Conservation (phyloP, 139 green algal genomes). For the Chlamydomonas sp. region DNA sequence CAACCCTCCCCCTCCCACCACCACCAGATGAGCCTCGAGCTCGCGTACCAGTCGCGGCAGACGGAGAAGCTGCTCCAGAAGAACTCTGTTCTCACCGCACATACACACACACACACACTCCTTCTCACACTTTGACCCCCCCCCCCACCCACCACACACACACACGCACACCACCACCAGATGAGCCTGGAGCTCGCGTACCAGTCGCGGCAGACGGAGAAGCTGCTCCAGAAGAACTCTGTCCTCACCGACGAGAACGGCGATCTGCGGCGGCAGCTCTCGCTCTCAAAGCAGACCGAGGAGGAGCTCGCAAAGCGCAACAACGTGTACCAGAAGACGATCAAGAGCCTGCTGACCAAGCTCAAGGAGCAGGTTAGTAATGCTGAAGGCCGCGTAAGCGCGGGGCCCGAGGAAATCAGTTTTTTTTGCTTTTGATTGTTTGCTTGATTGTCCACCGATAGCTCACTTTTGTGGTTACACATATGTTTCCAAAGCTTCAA, state of each 20-base stretch:
- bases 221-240: conserved; percentile 49
- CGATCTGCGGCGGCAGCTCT: conserved; percentile 49
- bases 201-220: conserved; percentile 51
- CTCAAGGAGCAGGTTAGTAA: conserved; percentile 13
- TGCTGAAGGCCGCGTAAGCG: too few species aligned
- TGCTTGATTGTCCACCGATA: too few species aligned
- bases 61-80: conserved; percentile 52
- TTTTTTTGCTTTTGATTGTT: too few species aligned
- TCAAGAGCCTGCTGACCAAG: conserved; percentile 34
- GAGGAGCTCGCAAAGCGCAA: conserved; percentile 55
- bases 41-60: conserved; percentile 55
- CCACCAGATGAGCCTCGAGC: conserved; percentile 68
- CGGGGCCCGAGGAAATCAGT: too few species aligned
- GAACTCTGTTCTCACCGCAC: conserved; percentile 39
- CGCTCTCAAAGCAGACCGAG: conserved; percentile 57
- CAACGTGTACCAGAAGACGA: conserved; percentile 47
- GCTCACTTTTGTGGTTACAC: too few species aligned
- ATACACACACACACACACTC: too few species aligned
- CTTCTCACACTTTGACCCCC: too few species aligned
- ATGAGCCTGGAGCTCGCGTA: conserved; percentile 67
- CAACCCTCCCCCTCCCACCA: too few species aligned
- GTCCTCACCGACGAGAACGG: conserved; percentile 26
- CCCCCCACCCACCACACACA: too few species aligned
- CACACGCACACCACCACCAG: too few species aligned
- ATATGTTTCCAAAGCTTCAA: too few species aligned